Percentiles rank a stretch among this genome's conserved stretches.
phyloP scores from a whole-genome alignment of 768 basidiomycete species.

The Phlebiopsis flavidoalba region DNA sequence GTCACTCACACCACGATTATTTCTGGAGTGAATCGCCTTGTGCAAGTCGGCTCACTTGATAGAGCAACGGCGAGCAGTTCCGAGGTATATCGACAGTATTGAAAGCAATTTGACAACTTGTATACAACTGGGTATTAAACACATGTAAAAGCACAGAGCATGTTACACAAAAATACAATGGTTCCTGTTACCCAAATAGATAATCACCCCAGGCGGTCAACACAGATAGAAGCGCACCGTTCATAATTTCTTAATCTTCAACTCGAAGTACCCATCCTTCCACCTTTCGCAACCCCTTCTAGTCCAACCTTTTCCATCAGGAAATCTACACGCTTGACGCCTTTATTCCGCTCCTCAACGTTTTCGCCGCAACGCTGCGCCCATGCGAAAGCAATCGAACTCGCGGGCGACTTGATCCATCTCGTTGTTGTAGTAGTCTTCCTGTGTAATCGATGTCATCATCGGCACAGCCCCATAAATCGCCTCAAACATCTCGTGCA shows the following conservation, averaged over 20 bases:
- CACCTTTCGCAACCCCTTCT: constrained; percentile 49
- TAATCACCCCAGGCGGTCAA: background rate
- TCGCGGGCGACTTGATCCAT: constrained; percentile 41
- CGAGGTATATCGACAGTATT: background rate
- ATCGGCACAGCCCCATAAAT: constrained; percentile 42
- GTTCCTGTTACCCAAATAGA: constrained; percentile 2
- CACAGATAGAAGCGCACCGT: background rate
- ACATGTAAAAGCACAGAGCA: background rate
- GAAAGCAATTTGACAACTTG: background rate
- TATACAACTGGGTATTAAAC: background rate
- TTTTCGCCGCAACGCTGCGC: constrained; percentile 35
- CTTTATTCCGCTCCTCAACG: constrained; percentile 30
- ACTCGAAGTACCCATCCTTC: constrained; percentile 59
- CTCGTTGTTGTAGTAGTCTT: constrained; percentile 58
- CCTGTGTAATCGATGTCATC: constrained; percentile 36
- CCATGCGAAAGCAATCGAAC: constrained; percentile 40
- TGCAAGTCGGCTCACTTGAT: no score
- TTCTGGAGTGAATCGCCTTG: background rate
- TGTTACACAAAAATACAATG: background rate
- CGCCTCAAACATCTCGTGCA: constrained; percentile 48
- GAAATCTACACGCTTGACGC: constrained; percentile 57
- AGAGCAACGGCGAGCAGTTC: background rate
- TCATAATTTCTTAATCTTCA: constrained; percentile 40
- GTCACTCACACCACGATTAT: no score
- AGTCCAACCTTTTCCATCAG: constrained; percentile 48